These are phyloP conservation scores for Iris pallida DNA, from an alignment of 116 monocot genomes.

Conservation along the genomic window DNA sequence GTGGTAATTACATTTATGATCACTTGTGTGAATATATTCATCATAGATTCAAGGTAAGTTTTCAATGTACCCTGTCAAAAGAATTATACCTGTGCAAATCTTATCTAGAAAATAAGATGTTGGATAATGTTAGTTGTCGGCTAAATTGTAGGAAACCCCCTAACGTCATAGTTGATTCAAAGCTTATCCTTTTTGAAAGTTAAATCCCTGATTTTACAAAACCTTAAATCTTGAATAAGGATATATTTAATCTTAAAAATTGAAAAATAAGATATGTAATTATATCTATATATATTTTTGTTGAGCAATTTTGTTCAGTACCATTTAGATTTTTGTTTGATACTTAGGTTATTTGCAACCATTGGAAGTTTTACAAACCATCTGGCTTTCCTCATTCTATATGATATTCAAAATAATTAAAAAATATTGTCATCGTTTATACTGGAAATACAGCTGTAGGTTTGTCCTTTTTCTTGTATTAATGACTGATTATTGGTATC, in stretches of 20 bases:
- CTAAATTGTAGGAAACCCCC: too few relatives aligned
- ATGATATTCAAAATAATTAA: background rate
- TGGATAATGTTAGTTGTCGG: background rate
- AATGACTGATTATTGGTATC: background rate
- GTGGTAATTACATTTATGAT: background rate
- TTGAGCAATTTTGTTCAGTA: background rate
- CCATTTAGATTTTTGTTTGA: background rate
- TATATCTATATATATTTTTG: too few relatives aligned
- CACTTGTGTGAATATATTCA: background rate
- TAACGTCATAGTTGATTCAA: too few relatives aligned
- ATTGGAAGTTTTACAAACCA: too few relatives aligned
- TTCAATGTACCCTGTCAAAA: too few relatives aligned
- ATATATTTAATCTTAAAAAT: too few relatives aligned
- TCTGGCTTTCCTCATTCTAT: background rate
- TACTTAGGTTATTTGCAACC: background rate
- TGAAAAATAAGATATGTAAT: too few relatives aligned
- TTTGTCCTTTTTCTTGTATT: background rate
- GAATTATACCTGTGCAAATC: background rate
- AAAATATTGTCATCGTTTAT: background rate
- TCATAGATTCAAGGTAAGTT: too few relatives aligned
- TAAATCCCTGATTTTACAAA: too few relatives aligned
- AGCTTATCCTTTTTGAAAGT: too few relatives aligned
- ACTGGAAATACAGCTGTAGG: background rate
- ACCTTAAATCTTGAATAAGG: too few relatives aligned
- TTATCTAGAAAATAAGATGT: background rate